phyloP scores from a whole-genome alignment of 169 alveolate genomes.

The Cryptosporidium tyzzeri region DNA sequence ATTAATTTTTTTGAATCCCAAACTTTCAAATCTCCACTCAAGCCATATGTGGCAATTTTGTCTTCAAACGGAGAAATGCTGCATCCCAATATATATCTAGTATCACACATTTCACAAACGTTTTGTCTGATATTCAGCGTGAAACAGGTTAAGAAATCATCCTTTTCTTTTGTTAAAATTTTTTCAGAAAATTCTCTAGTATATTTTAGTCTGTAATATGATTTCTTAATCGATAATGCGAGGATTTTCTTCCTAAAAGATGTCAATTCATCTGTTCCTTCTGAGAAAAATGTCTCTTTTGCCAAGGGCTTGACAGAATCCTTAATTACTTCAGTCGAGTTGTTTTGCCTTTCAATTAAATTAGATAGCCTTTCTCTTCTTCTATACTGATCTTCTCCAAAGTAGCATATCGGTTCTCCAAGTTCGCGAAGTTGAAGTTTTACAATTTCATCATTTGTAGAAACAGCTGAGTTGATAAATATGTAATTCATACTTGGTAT shows the following conservation, averaged over 20 bases:
- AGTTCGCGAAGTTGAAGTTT: slow-evolving; percentile 56
- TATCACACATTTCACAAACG: slow-evolving; percentile 53
- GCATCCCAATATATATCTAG: slow-evolving; percentile 45
- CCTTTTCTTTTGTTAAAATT: not conserved
- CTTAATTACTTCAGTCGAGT: not conserved
- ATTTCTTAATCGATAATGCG: slow-evolving; percentile 17
- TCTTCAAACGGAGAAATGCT: slow-evolving; percentile 28
- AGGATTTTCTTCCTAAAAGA: slow-evolving; percentile 34
- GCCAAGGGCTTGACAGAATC: not conserved
- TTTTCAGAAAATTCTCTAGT: slow-evolving; percentile 16
- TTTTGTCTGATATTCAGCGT: slow-evolving; percentile 10
- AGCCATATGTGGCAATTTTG: slow-evolving; percentile 52
- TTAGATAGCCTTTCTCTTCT: slow-evolving; percentile 54
- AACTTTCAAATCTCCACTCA: slow-evolving; percentile 36
- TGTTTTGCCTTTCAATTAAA: not conserved
- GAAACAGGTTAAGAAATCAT: not conserved
- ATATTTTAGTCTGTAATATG: slow-evolving; percentile 39
- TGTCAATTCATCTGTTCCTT: slow-evolving; percentile 26
- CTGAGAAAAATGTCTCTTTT: slow-evolving; percentile 37
- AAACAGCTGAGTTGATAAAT: slow-evolving; percentile 7
- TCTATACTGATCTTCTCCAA: slow-evolving; percentile 56
- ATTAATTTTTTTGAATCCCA: slow-evolving; percentile 34
- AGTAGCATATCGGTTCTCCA: slow-evolving; percentile 69
- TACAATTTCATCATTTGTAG: slow-evolving; percentile 59
- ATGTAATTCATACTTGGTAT: slow-evolving; percentile 1